Evolutionary conservation across 2,329 filamentous ascomycete species (phyloP), one percentile per base, ranked within the genome.

Genomic region (Onygena corvina): DNA sequence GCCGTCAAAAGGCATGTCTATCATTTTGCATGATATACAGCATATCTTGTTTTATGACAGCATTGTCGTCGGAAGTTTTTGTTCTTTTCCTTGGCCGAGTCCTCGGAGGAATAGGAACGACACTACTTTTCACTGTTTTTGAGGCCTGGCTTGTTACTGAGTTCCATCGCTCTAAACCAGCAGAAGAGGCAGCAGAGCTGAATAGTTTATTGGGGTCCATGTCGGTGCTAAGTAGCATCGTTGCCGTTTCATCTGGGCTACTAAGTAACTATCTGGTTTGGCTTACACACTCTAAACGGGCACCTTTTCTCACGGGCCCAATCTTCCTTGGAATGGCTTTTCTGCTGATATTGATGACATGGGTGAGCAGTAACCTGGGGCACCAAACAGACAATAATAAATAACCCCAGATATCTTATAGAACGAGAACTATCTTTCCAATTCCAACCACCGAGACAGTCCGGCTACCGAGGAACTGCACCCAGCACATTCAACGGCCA

Each of bases 91-190:
- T 68, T 1, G 77, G 77, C 9, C 67, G 77, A 45, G 60, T 75
- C 0, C 67, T 79, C 3, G 76, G 75, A 18, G 77, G 77, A 0
- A 52, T 80, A 40, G 72, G 71, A 23, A 75, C 76, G 29, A 77
- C 75, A 21, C 60, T 80, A 34, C 66, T 80, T 25, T 80, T 76
- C 64, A 76, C 71, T 36, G 74, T 72, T 3, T 79, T 80, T 54
- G 76, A 81, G 60, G 76, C 73, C 56, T 81, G 77, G 76, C 75
- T 80, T 67, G 71, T 80, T 23, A 71, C 74, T 42, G 76, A 80
- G 56, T 80, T 71, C 56, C 71, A 76, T 45, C 63, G 66, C 35
- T 62, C 70, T 35, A 67, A 66, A 9, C 54, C 76, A 5, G 66
- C 68, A 23, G 61, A 70, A n/a, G 61, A 61, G 11, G 65, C 67